Evolutionary conservation across 1,139 yeast species (phyloP).

Genomic region (Suhomyces coccinellae): DNA sequence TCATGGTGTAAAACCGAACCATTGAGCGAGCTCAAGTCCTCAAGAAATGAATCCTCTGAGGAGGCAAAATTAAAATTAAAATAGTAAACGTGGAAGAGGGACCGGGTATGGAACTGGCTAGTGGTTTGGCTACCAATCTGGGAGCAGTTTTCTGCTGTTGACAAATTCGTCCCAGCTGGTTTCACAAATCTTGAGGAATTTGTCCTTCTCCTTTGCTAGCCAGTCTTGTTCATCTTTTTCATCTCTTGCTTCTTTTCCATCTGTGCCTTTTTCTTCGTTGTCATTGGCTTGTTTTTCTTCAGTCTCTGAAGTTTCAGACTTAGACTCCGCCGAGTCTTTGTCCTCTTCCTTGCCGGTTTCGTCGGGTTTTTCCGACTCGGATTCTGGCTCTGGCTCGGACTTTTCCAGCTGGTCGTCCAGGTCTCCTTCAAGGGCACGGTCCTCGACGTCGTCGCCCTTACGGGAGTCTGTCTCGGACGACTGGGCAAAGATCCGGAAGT

Average conservation of each 20-base stretch:
- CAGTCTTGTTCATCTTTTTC: slow-evolving; percentile 13
- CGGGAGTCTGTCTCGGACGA: slow-evolving; percentile 14
- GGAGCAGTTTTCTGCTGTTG: slow-evolving; percentile 9
- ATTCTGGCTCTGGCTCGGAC: neutral
- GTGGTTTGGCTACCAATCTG: no score
- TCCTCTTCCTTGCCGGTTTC: neutral
- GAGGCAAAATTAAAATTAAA: slow-evolving; percentile 4
- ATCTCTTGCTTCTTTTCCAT: slow-evolving; percentile 1
- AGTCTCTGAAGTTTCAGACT: neutral
- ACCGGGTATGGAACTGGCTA: neutral
- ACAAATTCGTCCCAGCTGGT: slow-evolving; percentile 55
- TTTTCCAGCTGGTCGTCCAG: slow-evolving; percentile 2
- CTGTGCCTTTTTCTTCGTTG: slow-evolving; percentile 8
- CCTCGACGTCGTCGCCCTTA: slow-evolving; percentile 12
- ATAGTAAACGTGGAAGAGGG: neutral
- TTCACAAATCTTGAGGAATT: slow-evolving; percentile 53
- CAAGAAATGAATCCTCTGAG: slow-evolving; percentile 7
- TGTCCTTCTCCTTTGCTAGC: slow-evolving; percentile 38
- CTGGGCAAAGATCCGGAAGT: slow-evolving; percentile 39
- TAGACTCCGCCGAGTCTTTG: neutral
- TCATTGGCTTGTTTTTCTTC: neutral
- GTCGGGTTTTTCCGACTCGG: neutral
- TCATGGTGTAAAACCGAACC: neutral
- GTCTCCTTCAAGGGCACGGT: slow-evolving; percentile 13
- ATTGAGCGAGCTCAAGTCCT: slow-evolving; percentile 1